Evolutionary conservation across 345 rosid genomes (phyloP), one percentile per base, ranked within the genome.

Genomic region (Iberis pinnata): DNA sequence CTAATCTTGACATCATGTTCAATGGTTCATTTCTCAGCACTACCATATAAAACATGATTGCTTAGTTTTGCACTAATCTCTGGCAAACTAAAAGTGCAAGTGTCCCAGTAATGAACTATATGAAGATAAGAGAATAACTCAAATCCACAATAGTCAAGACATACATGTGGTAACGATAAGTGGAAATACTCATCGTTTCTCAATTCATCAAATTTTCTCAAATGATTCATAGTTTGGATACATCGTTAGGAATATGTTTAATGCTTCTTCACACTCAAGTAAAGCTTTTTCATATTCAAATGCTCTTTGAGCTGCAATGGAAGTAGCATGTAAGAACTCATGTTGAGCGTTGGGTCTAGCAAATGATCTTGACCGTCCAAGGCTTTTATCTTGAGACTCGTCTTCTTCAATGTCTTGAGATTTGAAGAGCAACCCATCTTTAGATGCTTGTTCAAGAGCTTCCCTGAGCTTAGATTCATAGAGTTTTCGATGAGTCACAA

Each of bases 101-200:
- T 80, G 46, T 93, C 99, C 97, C 99, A 93, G 56, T 88, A 80
- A 70, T 93, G 94, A 75, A 83, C 47, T 13, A 85, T 83, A 50
- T 93, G 99, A 43, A 88, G 76, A 79, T 81, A 88, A 0, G 97
- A 88, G 70, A 93, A 93, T 13, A 93, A 72, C 52, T 97, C 99
- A 43, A 86, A 93, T 48, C 99, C 99, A 55, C 97, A 88, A 50
- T 85, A 93, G 73, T 93, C 99, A 54, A 93, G 97, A 76, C 97
- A 93, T 74, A 93, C 97, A 95, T 93, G 88, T 1, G 82, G 71
- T 9, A 83, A 82, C 4, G 83, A 68, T 53, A 93, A 71, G 67
- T 93, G 97, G 12, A 75, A 65, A 62, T 93, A 93, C 72, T 93
- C 99, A 31, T 67, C 73, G 32, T 66, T 63, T 65, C 99, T 82